These are phyloP conservation scores for Pseudogymnoascus sp. DNA, from an alignment of 2,329 filamentous ascomycete species.

Conservation along the genomic window DNA sequence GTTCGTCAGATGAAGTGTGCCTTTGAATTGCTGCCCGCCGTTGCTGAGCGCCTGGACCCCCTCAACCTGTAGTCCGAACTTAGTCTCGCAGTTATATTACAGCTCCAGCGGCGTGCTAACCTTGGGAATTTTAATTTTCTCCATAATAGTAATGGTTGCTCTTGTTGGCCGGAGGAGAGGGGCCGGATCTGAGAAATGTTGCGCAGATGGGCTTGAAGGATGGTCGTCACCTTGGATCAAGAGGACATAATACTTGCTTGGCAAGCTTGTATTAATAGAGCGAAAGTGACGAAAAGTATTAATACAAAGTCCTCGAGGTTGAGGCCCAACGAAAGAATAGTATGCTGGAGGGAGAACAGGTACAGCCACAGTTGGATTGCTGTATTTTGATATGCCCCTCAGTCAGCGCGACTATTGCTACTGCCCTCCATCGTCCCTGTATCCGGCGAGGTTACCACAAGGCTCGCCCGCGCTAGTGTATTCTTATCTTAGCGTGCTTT, in stretches of 20 bases:
- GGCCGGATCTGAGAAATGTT: not conserved
- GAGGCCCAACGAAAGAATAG: not conserved
- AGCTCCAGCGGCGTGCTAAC: slow-evolving; percentile 20
- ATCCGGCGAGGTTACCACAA: not conserved
- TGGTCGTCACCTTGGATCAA: not conserved
- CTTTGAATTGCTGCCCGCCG: slow-evolving; percentile 47
- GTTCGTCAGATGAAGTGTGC: slow-evolving; percentile 53
- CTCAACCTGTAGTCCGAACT: slow-evolving; percentile 40
- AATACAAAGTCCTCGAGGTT: not conserved
- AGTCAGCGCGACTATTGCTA: not conserved
- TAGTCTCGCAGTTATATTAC: slow-evolving; percentile 14
- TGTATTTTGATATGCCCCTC: slow-evolving; percentile 5
- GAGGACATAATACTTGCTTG: slow-evolving; percentile 3
- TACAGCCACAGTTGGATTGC: not conserved
- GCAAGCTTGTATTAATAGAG: slow-evolving; percentile 3
- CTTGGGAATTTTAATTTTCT: slow-evolving; percentile 40
- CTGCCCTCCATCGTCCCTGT: slow-evolving; percentile 1
- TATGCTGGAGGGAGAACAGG: not conserved
- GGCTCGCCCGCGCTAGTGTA: slow-evolving; percentile 7
- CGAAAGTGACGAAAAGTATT: not conserved
- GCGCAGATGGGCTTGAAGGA: not conserved
- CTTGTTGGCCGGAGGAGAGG: not conserved
- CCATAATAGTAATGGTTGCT: slow-evolving; percentile 23
- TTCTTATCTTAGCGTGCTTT: slow-evolving; percentile 2
- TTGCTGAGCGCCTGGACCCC: slow-evolving; percentile 53